Percentiles rank a stretch among this genome's conserved stretches.
Evolutionary conservation across 1,284 basidiomycete species (phyloP).

Genomic region (Cryptococcus sp.): DNA sequence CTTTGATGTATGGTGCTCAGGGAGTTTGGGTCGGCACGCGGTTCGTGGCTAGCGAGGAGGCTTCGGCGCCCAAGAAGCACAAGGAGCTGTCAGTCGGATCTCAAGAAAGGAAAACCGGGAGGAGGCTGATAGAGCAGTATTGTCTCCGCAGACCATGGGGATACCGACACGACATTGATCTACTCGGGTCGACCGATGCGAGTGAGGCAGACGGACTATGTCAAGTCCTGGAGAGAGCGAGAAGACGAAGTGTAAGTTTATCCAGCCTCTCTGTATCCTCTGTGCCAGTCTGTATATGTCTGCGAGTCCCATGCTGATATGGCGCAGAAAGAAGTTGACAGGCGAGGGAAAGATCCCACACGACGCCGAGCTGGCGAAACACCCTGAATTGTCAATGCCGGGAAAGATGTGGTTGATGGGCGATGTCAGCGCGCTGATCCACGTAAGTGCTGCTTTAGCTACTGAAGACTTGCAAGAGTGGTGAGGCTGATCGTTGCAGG

Average conservation of each 20-base stretch:
- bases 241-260: conserved; percentile 48
- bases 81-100: conserved; percentile 56
- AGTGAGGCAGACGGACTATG: conserved; percentile 71
- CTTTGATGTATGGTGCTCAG: conserved; percentile 75
- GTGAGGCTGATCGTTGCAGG: conserved; percentile 46
- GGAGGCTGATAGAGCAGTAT: conserved; percentile 25
- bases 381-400: conserved; percentile 66
- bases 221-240: conserved; percentile 59
- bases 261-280: too few relatives aligned
- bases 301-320: too few relatives aligned
- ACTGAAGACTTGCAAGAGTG: background rate
- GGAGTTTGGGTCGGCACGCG: conserved; percentile 86
- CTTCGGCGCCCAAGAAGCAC: conserved; percentile 72
- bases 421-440: conserved; percentile 67
- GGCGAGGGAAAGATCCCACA: conserved; percentile 70
- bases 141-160: conserved; percentile 41
- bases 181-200: conserved; percentile 83
- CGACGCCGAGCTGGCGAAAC: conserved; percentile 62
- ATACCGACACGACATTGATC: conserved; percentile 68
- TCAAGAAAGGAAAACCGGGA: background rate
- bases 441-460: conserved; percentile 30
- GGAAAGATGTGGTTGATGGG: conserved; percentile 72
- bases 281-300: too few relatives aligned
- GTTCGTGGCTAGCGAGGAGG: conserved; percentile 77
- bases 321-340: conserved; percentile 67